Evolutionary conservation across 2,329 filamentous ascomycete genomes (phyloP).

Genomic region (Alternaria dauci): DNA sequence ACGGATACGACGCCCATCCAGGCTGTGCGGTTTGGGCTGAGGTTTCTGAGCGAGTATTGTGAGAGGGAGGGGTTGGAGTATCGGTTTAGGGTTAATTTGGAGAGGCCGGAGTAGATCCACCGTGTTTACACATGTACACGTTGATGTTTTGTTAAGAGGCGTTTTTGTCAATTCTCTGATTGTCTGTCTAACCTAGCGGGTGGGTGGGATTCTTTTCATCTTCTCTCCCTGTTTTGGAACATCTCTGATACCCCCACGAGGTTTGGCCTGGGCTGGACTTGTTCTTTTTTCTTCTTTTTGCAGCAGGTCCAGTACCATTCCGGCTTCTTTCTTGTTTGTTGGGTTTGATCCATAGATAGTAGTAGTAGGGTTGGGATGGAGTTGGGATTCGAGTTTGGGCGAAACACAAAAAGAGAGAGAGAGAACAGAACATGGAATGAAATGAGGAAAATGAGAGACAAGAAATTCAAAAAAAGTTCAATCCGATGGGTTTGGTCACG

Average conservation of each 20-base stretch:
- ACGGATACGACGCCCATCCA: slow-evolving; percentile 54
- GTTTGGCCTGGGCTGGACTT: neutral
- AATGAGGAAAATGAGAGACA: no score
- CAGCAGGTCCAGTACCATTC: no score
- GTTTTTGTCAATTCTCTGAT: neutral
- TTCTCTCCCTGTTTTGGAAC: neutral
- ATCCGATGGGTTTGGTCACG: no score
- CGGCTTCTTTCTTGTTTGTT: no score
- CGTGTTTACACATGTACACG: no score
- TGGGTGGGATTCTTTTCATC: no score
- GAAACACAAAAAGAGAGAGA: no score
- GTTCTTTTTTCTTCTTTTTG: neutral
- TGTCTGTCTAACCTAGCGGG: neutral
- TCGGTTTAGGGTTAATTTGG: slow-evolving; percentile 37
- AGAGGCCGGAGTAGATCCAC: slow-evolving; percentile 25
- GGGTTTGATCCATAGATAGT: no score
- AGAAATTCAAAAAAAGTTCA: no score
- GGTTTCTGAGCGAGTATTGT: slow-evolving; percentile 56
- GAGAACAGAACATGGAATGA: no score
- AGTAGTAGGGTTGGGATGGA: no score
- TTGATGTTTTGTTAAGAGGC: neutral
- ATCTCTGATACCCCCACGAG: slow-evolving; percentile 9
- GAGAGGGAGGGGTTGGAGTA: slow-evolving; percentile 43
- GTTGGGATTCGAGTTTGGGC: no score
- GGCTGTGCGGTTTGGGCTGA: slow-evolving; percentile 55